These are phyloP conservation scores for Gelatoporia subvermispora DNA, from an alignment of 768 basidiomycete species.

Conservation along the genomic window DNA sequence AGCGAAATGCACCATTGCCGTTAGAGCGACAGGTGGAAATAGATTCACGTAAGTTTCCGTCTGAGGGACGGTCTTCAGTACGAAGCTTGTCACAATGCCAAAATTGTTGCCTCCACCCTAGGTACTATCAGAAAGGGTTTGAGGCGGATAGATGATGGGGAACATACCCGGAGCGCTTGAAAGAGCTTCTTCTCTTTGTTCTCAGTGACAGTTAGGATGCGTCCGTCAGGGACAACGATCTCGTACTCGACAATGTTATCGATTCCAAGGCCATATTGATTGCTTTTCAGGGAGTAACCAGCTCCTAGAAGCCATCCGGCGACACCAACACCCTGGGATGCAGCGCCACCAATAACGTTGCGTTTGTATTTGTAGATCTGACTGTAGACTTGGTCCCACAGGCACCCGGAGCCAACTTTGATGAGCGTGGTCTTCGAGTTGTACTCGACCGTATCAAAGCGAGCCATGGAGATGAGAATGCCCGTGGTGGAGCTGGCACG, in stretches of 20 bases:
- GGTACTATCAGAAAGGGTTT: neutral
- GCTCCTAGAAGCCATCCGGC: no score
- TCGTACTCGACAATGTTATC: constrained; percentile 28
- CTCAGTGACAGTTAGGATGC: constrained; percentile 1
- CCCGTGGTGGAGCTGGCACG: constrained; percentile 23
- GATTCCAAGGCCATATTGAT: constrained; percentile 27
- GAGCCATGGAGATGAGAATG: constrained; percentile 20
- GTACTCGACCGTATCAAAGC: constrained; percentile 10
- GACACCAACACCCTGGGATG: no score
- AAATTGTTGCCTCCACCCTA: neutral
- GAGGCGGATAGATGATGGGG: neutral
- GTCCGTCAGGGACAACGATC: constrained; percentile 27
- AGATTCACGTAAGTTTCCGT: no score
- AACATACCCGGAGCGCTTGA: neutral
- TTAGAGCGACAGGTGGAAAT: no score
- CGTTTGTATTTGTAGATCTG: no score
- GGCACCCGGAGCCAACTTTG: constrained; percentile 17
- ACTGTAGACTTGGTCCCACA: constrained; percentile 24
- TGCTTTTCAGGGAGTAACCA: constrained; percentile 31
- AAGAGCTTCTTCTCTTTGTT: neutral
- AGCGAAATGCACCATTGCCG: no score
- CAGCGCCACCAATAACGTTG: no score
- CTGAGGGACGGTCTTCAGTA: neutral
- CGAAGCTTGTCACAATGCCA: neutral
- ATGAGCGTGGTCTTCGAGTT: constrained; percentile 6